Conservation (phyloP, 768 basidiomycete genomes). For the Pulveroboletus sp. region DNA sequence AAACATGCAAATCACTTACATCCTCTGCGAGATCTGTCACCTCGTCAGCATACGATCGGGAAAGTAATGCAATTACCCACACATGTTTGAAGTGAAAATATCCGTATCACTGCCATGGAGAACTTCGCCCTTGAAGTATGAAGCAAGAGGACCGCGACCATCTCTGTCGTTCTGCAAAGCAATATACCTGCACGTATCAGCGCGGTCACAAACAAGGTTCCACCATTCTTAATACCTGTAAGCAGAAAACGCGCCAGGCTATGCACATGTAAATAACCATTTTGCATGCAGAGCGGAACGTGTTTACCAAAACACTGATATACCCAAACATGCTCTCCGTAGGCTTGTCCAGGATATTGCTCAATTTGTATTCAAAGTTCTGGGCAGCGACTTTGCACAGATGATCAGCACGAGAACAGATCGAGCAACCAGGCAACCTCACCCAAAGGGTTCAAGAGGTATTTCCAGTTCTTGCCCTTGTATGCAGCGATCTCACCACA, state of each 20-base stretch:
- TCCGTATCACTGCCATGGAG: conserved; percentile 82
- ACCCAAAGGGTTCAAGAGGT: conserved; percentile 83
- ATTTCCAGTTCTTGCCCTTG: conserved; percentile 87
- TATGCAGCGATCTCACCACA: conserved; percentile 96
- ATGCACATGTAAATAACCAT: conserved; percentile 8
- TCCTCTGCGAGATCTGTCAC: conserved; percentile 84
- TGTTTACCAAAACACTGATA: conserved; percentile 81
- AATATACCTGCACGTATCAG: conserved; percentile 54
- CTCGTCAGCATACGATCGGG: conserved; percentile 6
- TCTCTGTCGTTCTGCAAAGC: conserved; percentile 82
- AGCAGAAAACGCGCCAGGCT: conserved; percentile 95
- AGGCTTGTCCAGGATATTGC: conserved; percentile 88
- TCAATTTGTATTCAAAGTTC: conserved; percentile 94
- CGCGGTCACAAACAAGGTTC: background rate
- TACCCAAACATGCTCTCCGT: conserved; percentile 92
- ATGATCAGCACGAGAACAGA: background rate
- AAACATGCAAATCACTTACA: conserved; percentile 41
- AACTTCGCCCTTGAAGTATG: conserved; percentile 96
- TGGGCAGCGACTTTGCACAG: conserved; percentile 74
- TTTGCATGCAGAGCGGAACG: background rate
- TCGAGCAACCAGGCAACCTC: conserved; percentile 15
- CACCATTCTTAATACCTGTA: conserved; percentile 47
- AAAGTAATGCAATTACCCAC: conserved; percentile 39
- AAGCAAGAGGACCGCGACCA: conserved; percentile 85
- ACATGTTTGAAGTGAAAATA: conserved; percentile 97